These are phyloP conservation scores for Fusarium tanahbumbuense DNA, from an alignment of 2,329 filamentous ascomycete species.

Conservation along the genomic window DNA sequence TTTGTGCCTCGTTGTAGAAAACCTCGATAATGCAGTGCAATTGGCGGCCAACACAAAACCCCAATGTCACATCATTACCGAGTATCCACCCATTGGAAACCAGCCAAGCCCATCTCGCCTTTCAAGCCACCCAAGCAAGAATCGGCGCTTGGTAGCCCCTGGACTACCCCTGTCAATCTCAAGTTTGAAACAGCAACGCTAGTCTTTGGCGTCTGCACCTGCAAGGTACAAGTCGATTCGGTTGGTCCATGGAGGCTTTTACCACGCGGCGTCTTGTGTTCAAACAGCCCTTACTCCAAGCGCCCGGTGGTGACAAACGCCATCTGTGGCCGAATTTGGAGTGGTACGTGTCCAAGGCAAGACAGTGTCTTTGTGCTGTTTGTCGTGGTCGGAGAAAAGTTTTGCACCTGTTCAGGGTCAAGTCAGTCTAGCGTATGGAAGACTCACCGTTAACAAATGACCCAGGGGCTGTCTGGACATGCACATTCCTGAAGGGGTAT, in stretches of 20 bases:
- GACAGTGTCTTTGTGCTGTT: slow-evolving; percentile 5
- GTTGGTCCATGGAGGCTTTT: slow-evolving; percentile 28
- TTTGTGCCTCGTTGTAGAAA: slow-evolving; percentile 17
- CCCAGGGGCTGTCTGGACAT: slow-evolving; percentile 39
- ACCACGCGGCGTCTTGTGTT: slow-evolving; percentile 17
- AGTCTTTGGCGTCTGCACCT: slow-evolving; percentile 33
- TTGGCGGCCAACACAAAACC: slow-evolving; percentile 29
- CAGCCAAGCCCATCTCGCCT: slow-evolving; percentile 23
- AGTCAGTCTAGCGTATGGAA: not conserved
- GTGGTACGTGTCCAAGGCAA: slow-evolving; percentile 6
- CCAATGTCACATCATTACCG: slow-evolving; percentile 31
- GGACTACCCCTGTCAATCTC: slow-evolving; percentile 25
- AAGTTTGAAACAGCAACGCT: slow-evolving; percentile 38
- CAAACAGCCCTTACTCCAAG: slow-evolving; percentile 34
- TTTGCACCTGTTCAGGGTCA: slow-evolving; percentile 9
- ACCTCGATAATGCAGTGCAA: slow-evolving; percentile 13
- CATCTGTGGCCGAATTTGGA: slow-evolving; percentile 9
- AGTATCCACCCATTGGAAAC: slow-evolving; percentile 40
- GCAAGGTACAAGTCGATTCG: slow-evolving; percentile 34
- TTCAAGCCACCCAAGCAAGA: slow-evolving; percentile 22
- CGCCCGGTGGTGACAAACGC: slow-evolving; percentile 16
- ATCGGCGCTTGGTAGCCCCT: slow-evolving; percentile 39
- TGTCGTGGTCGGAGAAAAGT: slow-evolving; percentile 11
- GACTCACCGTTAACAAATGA: slow-evolving; percentile 23
- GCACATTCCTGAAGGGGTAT: slow-evolving; percentile 39